phyloP scores from a whole-genome alignment of 2,329 filamentous ascomycete species.

The Parasarocladium wereldwijsianum region DNA sequence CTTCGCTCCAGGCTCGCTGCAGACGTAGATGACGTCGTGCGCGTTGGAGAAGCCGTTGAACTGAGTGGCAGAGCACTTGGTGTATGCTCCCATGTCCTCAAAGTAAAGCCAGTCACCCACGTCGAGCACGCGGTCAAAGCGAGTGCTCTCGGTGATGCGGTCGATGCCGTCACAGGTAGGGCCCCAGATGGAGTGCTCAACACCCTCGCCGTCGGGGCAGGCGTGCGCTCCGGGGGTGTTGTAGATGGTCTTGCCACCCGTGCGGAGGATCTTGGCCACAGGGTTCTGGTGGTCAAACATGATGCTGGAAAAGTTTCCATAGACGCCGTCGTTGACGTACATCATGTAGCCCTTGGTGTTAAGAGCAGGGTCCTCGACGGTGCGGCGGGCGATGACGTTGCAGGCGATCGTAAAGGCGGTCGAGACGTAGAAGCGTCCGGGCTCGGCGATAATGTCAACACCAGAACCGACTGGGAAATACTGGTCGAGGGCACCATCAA shows the following conservation, averaged over 20 bases:
- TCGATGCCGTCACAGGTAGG: constrained; percentile 97
- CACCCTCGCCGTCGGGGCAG: constrained; percentile 30
- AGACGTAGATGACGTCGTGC: constrained; percentile 89
- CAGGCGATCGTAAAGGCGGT: constrained; percentile 88
- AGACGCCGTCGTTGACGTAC: constrained; percentile 94
- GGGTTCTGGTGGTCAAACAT: constrained; percentile 98
- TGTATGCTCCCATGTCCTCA: constrained; percentile 97
- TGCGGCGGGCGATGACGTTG: constrained; percentile 90
- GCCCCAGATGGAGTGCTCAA: constrained; percentile 94
- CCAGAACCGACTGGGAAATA: constrained; percentile 64
- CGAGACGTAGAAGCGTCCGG: constrained; percentile 90
- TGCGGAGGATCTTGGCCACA: constrained; percentile 63
- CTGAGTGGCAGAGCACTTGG: constrained; percentile 89
- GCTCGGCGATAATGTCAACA: constrained; percentile 85
- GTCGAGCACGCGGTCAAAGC: constrained; percentile 62
- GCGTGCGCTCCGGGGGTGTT: constrained; percentile 35
- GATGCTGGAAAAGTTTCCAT: constrained; percentile 98
- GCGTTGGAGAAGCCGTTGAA: constrained; percentile 95
- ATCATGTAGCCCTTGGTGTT: constrained; percentile 76
- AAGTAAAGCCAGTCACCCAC: constrained; percentile 98
- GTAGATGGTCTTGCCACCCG: constrained; percentile 42
- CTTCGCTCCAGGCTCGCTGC: constrained; percentile 75
- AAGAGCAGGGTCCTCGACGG: constrained; percentile 56
- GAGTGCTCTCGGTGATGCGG: constrained; percentile 72
- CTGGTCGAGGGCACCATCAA: constrained; percentile 66